Base-by-base conservation (phyloP, 495 filamentous ascomycete genomes). In the Echria macrotheca region DNA sequence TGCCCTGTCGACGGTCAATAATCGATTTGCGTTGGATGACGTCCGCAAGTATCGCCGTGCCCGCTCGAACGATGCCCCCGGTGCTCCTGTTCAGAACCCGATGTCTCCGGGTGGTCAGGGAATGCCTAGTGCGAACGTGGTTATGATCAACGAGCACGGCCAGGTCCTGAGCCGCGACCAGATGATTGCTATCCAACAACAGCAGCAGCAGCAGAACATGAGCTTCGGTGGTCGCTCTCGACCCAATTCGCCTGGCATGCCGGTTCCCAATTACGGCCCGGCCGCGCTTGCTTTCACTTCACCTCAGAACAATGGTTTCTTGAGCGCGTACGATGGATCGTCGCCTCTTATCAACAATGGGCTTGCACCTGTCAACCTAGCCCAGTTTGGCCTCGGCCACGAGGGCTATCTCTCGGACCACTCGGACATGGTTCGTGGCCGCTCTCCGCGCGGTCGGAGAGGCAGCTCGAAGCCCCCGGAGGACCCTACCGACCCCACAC, bases 391-490 rank as follows among this genome's bases (percentile, higher is more conserved):
- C 8, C 55, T 82, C 18, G 70, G 69, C 46, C 78, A 69, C 50
- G 90, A 91, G 67, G 93, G 94, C 36, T 97, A 97, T 69, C 76
- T 95, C 33, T 96, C 91, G 17, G 93, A 98, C 64, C 89, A 95
- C 58, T 91, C 89, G 9, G 91, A 94, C 54, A 84, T 93, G 65
- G 76, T 79, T 32, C 86, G 93, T 41, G 94, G 94, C 40, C 82
- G 93, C 35, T 96, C 91, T 47, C 94, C 93, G 47, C 83, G 93
- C 58, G 93, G 93, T 61, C 81, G 91, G 45, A 80, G 93, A 58
- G 93, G 94, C 54, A 96, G 85, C 70, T 95, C 89, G 33, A 96
- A 96, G 77, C 93, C 93, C 25, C 93, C 93, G 32, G 93, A 98
- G 72, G 93, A 98, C 61, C 93, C 93, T 8, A 96, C 91, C 10